Evolutionary conservation across 345 rosid species (phyloP).

Genomic region (Ceriops zippeliana): DNA sequence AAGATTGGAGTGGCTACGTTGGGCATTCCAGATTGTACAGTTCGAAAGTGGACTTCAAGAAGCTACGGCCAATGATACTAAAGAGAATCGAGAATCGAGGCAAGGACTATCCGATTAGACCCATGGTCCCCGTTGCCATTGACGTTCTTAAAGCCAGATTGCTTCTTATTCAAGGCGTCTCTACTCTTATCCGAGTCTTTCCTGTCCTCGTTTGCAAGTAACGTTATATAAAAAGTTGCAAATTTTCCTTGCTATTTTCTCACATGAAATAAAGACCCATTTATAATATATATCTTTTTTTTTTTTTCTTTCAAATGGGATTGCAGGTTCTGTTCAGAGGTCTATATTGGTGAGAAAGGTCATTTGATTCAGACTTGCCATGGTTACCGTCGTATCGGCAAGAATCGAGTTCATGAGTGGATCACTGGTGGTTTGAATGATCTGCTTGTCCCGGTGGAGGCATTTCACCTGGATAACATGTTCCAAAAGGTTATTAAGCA

Average conservation of each 20-base stretch:
- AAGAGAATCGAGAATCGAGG: constrained; percentile 67
- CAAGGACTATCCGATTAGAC: constrained; percentile 57
- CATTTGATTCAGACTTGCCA: constrained; percentile 75
- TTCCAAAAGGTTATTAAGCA: constrained; percentile 67
- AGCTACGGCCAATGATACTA: constrained; percentile 78
- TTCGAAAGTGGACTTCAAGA: constrained; percentile 50
- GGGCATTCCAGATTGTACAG: constrained; percentile 37
- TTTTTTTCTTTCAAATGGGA: background rate
- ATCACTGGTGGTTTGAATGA: constrained; percentile 60
- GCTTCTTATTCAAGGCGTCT: constrained; percentile 51
- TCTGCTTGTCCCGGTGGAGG: constrained; percentile 65
- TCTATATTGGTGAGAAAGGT: constrained; percentile 70
- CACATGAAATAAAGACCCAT: background rate
- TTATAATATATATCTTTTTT: background rate
- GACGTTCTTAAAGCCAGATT: constrained; percentile 58
- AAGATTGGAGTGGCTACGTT: background rate
- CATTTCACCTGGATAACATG: constrained; percentile 54
- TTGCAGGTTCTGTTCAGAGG: constrained; percentile 84
- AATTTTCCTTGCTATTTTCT: background rate
- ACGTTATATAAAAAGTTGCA: constrained; percentile 10
- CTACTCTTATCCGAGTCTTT: constrained; percentile 49
- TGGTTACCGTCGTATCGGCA: constrained; percentile 59
- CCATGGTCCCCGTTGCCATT: constrained; percentile 62
- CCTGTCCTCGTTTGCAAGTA: constrained; percentile 79
- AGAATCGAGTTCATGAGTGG: constrained; percentile 79